Base-by-base conservation (phyloP, 805 yeast genomes). In the Scheffersomyces amazonensis region DNA sequence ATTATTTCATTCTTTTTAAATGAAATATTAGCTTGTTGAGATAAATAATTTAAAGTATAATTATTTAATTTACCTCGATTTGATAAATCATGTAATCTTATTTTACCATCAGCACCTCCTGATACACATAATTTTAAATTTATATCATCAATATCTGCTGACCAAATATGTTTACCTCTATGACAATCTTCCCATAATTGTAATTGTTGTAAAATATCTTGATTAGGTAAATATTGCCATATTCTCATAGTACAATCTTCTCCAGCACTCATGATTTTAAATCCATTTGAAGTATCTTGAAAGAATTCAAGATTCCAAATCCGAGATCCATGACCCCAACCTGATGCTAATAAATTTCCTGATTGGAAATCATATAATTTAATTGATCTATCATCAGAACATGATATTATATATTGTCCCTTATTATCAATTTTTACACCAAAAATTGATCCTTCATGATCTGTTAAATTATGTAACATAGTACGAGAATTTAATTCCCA, bases 301-400 rank as follows among this genome's bases (percentile, higher is more conserved):
- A 66, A 75, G 53, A 87, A 87, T 35, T 70, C 71, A 32, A 91
- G 64, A 31, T 76, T 75, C 99, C 99, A 93, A 29, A 93, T 90
- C 54, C 99, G 76, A 0, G 98, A 91, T 1, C 85, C 82, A 56
- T 93, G 99, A 11, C 98, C 99, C 97, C 97, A 93, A 0, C 96
- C 97, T 19, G 81, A 76, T 1, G 91, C 84, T 28, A 85, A 48
- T 23, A 80, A 60, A 9, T 62, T 49, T 1, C 95, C 91, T 1
- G 75, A 53, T 5, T 52, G 51, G 43, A 83, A 63, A 49, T 78
- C 78, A 82, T 89, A 89, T 5, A 91, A 56, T 40, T 81, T 83
- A 38, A 93, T 80, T 0, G 96, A 86, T 44, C 99, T 72, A 55
- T 91, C 99, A 59, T 93, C 98, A 0, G 98, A 91, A 56, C 99